These are phyloP conservation scores for Fusarium buxicola DNA, from an alignment of 2,329 filamentous ascomycete genomes.

Conservation along the genomic window DNA sequence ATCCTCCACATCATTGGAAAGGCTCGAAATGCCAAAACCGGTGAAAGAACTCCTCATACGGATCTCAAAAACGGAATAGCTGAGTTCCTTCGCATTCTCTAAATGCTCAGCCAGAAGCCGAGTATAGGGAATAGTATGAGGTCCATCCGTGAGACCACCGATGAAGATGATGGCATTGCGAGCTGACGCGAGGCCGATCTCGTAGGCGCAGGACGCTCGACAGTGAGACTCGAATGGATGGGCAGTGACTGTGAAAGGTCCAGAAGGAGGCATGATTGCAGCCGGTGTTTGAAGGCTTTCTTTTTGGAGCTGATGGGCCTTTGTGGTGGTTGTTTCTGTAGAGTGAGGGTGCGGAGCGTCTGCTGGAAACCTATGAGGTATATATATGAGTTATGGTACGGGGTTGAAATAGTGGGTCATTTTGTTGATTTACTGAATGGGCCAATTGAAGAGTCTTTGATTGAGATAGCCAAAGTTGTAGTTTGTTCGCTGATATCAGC, in stretches of 20 bases:
- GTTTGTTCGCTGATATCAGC: not conserved
- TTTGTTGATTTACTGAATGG: slow-evolving; percentile 5
- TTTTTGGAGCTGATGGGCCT: not conserved
- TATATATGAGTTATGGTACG: slow-evolving; percentile 18
- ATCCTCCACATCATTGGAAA: slow-evolving; percentile 65
- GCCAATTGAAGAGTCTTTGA: not conserved
- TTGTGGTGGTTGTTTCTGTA: slow-evolving; percentile 4
- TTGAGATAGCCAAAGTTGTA: not conserved
- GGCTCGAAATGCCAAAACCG: slow-evolving; percentile 63
- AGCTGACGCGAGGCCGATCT: slow-evolving; percentile 55
- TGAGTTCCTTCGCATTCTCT: slow-evolving; percentile 51
- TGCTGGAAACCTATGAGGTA: slow-evolving; percentile 13
- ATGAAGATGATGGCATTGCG: slow-evolving; percentile 75
- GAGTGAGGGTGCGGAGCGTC: not conserved
- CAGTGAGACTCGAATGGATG: slow-evolving; percentile 60
- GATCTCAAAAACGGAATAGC: slow-evolving; percentile 68
- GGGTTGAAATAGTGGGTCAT: not conserved
- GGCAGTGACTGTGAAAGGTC: slow-evolving; percentile 57
- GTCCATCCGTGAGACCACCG: slow-evolving; percentile 76
- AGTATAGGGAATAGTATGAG: slow-evolving; percentile 72
- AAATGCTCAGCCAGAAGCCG: slow-evolving; percentile 59
- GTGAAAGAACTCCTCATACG: slow-evolving; percentile 66
- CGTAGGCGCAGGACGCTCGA: slow-evolving; percentile 59
- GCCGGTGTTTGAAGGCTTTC: not conserved
- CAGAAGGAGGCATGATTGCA: slow-evolving; percentile 43